Evolutionary conservation across 1,284 basidiomycete species (phyloP).

Genomic region (Ganoderma resinaceum): DNA sequence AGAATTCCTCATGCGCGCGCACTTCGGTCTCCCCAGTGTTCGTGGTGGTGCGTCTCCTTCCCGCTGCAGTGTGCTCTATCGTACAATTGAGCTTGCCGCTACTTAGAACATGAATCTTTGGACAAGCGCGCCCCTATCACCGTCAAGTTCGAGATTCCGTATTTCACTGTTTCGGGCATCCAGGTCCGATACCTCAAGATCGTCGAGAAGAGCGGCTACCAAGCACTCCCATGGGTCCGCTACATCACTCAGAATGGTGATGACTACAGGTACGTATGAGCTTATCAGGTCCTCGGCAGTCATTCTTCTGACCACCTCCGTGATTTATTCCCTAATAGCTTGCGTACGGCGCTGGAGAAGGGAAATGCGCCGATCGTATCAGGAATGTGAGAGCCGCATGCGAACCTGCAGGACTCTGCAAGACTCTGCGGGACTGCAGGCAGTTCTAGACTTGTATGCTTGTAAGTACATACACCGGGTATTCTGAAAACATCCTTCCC

Average conservation of each 20-base stretch:
- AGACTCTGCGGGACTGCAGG: background rate
- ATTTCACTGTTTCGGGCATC: conserved; percentile 97
- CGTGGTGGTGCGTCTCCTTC: conserved; percentile 69
- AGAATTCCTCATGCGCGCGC: conserved; percentile 95
- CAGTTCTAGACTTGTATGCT: conserved; percentile 3
- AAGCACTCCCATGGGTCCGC: conserved; percentile 90
- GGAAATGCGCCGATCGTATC: conserved; percentile 74
- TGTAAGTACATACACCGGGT: conserved; percentile 8
- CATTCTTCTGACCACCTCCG: background rate
- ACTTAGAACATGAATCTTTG: conserved; percentile 72
- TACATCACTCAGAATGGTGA: conserved; percentile 98
- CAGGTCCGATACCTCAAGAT: conserved; percentile 98
- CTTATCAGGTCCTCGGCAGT: background rate
- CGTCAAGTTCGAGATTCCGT: conserved; percentile 98
- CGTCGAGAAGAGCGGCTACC: conserved; percentile 97
- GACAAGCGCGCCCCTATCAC: conserved; percentile 95
- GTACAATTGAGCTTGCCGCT: conserved; percentile 8
- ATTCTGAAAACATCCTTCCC: background rate
- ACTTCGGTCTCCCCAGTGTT: conserved; percentile 93
- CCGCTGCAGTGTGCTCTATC: background rate
- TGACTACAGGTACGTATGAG: conserved; percentile 78
- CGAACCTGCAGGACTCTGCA: background rate
- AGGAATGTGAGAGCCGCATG: conserved; percentile 38
- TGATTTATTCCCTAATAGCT: conserved; percentile 45
- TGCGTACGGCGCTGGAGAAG: conserved; percentile 81